Evolutionary conservation across 495 filamentous ascomycete genomes (phyloP), one percentile per base, ranked within the genome.

Genomic region (Podospora australis): DNA sequence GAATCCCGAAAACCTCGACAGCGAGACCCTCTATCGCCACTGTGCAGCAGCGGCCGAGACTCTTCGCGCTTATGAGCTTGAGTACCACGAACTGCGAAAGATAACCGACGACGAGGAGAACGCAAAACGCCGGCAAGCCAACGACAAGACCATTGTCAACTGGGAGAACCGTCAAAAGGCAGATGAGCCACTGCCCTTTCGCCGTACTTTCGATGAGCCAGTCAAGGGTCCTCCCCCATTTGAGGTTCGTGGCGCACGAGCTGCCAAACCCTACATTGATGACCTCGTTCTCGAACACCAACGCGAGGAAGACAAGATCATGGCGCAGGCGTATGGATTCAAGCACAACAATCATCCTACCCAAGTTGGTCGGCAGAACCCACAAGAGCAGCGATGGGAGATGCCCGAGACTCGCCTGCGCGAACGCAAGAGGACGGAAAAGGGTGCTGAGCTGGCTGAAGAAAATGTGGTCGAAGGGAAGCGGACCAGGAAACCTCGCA

Each of bases 11-110:
- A 59, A 64, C 2, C 57, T 72, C 40, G 50, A 66, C 8, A 62
- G 46, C 0, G 73, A 74, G 17, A 74, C 75, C 36, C 71, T 87
- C 0, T 79, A 81, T 44, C 59, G 62, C 4, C 65, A 74, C 11
- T 68, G 79, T 3, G 69, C 75, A 24, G 76, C 78, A 41, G 71
- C 73, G 2, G 74, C 72, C 10, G 59, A 70, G 38, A 72, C 74
- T 3, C 53, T 90, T 44, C 66, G 69, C 32, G 64, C 66, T 4
- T 82, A 80, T 70, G 82, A 89, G 59, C 70, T 80, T 14, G 81
- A 90, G 54, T 86, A 74, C 55, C 56, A 79, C 10, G 70, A 70
- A 13, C 72, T 89, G 4, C 74, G 81, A 46, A 74, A 75, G 44
- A 67, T 80, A 28, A 66, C 75, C 16, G 75, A 77, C 28, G 72